These are phyloP conservation scores for Penicillium sp. DNA, from an alignment of 2,329 filamentous ascomycete species.

Conservation along the genomic window DNA sequence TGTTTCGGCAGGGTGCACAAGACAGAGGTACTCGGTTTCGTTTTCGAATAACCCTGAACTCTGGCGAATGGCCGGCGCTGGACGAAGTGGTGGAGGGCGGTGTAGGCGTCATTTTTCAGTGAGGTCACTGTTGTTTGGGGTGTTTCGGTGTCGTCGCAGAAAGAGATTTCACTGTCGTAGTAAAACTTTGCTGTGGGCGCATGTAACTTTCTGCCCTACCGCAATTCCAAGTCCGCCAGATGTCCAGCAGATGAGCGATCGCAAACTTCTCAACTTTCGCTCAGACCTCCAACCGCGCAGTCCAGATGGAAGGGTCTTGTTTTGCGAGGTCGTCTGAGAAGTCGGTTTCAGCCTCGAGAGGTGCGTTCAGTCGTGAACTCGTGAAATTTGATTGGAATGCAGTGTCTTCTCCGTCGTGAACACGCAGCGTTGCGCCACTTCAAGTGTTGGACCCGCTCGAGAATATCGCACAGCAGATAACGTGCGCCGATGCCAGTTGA, in stretches of 20 bases:
- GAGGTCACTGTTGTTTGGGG: slow-evolving; percentile 1
- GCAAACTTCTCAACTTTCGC: too few species aligned
- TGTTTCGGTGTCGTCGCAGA: neutral
- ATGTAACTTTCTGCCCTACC: neutral
- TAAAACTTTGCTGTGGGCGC: neutral
- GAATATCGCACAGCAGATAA: neutral
- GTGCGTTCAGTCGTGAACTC: too few species aligned
- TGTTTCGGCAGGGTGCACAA: slow-evolving; percentile 83
- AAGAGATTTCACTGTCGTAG: neutral
- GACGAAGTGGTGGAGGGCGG: slow-evolving; percentile 65
- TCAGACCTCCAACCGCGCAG: too few species aligned
- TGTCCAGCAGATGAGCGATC: too few species aligned
- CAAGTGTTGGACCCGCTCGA: too few species aligned
- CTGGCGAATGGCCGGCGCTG: slow-evolving; percentile 70
- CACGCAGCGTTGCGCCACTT: too few species aligned
- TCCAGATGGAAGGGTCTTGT: too few species aligned
- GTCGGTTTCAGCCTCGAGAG: too few species aligned
- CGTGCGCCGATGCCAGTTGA: neutral
- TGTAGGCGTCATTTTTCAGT: slow-evolving; percentile 37
- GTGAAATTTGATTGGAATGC: too few species aligned
- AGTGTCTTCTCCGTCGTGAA: too few species aligned
- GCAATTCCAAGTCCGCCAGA: too few species aligned
- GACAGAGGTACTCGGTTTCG: slow-evolving; percentile 88
- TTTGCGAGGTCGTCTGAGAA: too few species aligned
- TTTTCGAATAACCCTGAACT: slow-evolving; percentile 86